A percentile compares a stretch with the other conserved stretches of the same genome.
Evolutionary conservation across 139 green algal species (phyloP).

Genomic region (Chlamydomonas schloesseri): DNA sequence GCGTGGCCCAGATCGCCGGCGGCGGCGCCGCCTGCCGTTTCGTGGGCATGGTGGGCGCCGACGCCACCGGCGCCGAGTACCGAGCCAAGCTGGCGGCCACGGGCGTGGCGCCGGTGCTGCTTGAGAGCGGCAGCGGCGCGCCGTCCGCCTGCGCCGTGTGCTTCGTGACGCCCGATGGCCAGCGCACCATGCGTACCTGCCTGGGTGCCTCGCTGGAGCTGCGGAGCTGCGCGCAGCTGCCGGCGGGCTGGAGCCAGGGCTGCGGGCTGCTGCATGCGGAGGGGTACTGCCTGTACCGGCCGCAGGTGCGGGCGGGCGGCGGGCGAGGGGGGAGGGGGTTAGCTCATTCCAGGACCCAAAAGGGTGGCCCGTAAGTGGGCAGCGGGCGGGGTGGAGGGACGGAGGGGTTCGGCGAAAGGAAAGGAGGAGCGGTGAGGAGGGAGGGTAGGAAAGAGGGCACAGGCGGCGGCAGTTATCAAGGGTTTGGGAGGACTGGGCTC

Average conservation of each 20-base stretch:
- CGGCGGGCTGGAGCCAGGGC: constrained; percentile 42
- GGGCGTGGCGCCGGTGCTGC: constrained; percentile 70
- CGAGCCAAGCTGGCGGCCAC: constrained; percentile 57
- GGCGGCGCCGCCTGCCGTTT: constrained; percentile 52
- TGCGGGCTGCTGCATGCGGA: constrained; percentile 81
- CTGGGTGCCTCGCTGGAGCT: constrained; percentile 83
- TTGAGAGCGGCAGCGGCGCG: constrained; percentile 46
- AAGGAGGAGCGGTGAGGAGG: no score
- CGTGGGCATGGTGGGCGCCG: constrained; percentile 80
- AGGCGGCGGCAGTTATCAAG: no score
- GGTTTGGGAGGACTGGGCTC: no score
- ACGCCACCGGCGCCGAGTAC: constrained; percentile 72
- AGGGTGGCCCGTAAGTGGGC: no score
- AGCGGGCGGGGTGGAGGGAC: no score
- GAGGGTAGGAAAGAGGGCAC: no score
- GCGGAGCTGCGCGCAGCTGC: constrained; percentile 49
- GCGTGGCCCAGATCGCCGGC: constrained; percentile 54
- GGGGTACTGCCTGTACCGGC: constrained; percentile 84
- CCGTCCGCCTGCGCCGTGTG: constrained; percentile 77
- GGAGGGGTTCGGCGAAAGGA: no score
- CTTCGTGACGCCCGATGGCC: constrained; percentile 85
- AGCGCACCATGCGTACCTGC: constrained; percentile 94
- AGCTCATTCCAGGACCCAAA: no score
- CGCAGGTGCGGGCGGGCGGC: constrained; percentile 40
- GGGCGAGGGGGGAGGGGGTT: background rate